Conservation (phyloP, 495 filamentous ascomycete genomes). For the Aspergillus heteromorphus region DNA sequence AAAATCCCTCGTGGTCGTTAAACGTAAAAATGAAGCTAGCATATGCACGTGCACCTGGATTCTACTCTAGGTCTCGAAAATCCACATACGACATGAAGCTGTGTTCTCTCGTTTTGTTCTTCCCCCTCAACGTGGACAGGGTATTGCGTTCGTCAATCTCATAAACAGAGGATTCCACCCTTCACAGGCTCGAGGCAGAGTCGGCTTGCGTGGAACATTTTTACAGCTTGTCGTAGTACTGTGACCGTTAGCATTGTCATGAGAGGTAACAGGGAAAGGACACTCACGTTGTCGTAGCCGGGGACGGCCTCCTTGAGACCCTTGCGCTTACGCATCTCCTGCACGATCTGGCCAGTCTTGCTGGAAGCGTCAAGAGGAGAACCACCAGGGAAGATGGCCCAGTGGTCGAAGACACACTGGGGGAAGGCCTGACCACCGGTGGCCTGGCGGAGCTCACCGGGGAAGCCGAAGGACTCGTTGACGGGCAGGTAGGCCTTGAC, state of each 20-base stretch:
- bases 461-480: slow-evolving; percentile 99
- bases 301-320: slow-evolving; percentile 95
- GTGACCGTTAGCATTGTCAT: slow-evolving; percentile 47
- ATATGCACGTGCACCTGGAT: slow-evolving; percentile 24
- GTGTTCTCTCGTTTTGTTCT: slow-evolving; percentile 21
- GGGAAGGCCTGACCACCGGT: slow-evolving; percentile 99
- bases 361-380: slow-evolving; percentile 80
- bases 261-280: neutral
- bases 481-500: slow-evolving; percentile 99
- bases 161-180: slow-evolving; percentile 41
- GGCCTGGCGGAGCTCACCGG: slow-evolving; percentile 85
- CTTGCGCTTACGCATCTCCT: slow-evolving; percentile 95
- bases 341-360: slow-evolving; percentile 80
- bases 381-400: slow-evolving; percentile 90
- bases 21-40: slow-evolving; percentile 26
- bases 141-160: slow-evolving; percentile 51
- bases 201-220: slow-evolving; percentile 34
- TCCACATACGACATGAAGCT: slow-evolving; percentile 25
- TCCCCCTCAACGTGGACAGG: slow-evolving; percentile 35
- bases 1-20: slow-evolving; percentile 24
- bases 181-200: slow-evolving; percentile 30
- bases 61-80: slow-evolving; percentile 30
- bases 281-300: slow-evolving; percentile 87
- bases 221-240: slow-evolving; percentile 99
- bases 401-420: slow-evolving; percentile 97